phyloP scores from a whole-genome alignment of 805 yeast genomes.

The Saturnispora sanitii region DNA sequence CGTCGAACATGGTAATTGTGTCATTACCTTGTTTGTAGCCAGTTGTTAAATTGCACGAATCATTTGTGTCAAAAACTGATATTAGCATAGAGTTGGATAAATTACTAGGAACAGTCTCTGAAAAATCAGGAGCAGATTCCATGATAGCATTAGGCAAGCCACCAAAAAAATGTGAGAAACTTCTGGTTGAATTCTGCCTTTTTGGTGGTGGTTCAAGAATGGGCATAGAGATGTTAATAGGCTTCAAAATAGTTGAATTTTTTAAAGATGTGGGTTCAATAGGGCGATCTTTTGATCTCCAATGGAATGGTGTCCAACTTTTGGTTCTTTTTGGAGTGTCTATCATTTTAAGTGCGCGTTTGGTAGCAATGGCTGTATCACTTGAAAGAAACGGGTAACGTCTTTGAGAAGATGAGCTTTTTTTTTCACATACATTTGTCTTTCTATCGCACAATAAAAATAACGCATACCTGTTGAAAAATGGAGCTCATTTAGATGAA shows the following conservation, averaged over 20 bases:
- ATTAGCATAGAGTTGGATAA: background rate
- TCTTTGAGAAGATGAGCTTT: no score
- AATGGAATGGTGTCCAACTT: background rate
- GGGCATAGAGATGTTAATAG: background rate
- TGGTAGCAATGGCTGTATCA: no score
- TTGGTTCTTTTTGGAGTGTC: background rate
- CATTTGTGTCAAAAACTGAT: background rate
- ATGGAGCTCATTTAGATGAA: no score
- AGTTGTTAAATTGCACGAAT: background rate
- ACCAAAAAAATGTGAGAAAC: background rate
- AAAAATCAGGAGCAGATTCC: conserved; percentile 3
- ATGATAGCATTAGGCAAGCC: background rate
- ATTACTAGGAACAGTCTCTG: background rate
- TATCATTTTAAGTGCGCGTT: no score
- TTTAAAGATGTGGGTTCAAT: background rate
- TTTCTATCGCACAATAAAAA: no score
- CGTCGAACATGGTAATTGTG: conserved; percentile 1
- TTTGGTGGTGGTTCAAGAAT: background rate
- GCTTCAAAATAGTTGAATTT: background rate
- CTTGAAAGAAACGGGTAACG: no score
- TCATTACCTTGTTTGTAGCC: background rate
- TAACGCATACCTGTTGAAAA: no score
- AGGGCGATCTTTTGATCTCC: background rate
- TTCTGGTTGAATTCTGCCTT: background rate
- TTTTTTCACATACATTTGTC: no score